phyloP scores from a whole-genome alignment of 495 filamentous ascomycete genomes.

The Lasiosphaeria ovina region DNA sequence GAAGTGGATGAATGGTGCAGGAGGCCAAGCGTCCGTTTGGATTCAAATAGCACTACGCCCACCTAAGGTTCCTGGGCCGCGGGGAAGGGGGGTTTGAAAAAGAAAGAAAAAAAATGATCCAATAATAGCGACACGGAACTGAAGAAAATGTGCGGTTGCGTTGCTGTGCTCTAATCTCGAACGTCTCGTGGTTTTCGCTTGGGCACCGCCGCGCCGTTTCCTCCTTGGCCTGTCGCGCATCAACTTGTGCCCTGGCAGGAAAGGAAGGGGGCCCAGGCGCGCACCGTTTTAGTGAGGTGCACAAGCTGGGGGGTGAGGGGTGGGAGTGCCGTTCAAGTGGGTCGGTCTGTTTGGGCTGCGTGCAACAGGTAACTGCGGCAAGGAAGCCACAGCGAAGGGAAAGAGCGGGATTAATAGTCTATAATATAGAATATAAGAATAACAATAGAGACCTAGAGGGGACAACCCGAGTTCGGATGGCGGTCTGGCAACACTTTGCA shows the following conservation, averaged over 20 bases:
- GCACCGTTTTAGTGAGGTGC: conserved; percentile 12
- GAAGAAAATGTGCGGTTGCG: conserved; percentile 1
- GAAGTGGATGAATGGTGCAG: background rate
- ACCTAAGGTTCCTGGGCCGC: background rate
- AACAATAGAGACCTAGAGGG: background rate
- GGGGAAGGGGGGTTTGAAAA: background rate
- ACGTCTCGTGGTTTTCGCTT: conserved; percentile 1
- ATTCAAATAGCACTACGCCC: background rate
- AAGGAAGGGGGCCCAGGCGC: conserved; percentile 5
- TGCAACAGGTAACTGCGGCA: no score
- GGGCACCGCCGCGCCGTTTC: conserved; percentile 4
- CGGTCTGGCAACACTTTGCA: background rate
- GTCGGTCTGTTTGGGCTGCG: no score
- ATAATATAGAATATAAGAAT: background rate
- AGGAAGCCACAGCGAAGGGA: no score
- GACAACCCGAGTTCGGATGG: conserved; percentile 10
- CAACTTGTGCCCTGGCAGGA: conserved; percentile 2
- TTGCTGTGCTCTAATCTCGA: background rate
- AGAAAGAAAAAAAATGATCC: background rate
- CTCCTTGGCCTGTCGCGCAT: conserved; percentile 6
- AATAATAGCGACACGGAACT: background rate
- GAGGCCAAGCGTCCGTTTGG: background rate
- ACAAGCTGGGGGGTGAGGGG: background rate
- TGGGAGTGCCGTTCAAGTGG: conserved; percentile 1
- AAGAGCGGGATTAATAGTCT: background rate